These are phyloP conservation scores for Rhizopogon vulgaris DNA, from an alignment of 768 basidiomycete species.

Conservation along the genomic window DNA sequence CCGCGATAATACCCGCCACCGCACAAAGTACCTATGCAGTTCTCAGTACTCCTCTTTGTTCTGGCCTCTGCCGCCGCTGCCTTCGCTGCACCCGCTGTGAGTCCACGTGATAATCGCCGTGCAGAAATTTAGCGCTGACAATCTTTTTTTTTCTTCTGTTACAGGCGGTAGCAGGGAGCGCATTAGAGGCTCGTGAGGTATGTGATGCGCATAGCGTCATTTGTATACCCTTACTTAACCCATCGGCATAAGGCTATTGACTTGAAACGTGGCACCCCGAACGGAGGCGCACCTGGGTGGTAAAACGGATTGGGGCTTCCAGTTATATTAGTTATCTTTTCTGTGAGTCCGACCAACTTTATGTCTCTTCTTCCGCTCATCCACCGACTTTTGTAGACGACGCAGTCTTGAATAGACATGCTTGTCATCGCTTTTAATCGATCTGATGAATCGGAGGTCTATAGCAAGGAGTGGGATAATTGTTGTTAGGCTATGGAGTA, in stretches of 20 bases:
- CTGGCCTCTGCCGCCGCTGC: background rate
- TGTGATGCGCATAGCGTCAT: background rate
- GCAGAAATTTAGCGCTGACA: background rate
- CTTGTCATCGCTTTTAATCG: background rate
- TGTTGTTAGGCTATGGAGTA: background rate
- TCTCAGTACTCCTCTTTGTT: background rate
- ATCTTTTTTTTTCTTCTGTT: background rate
- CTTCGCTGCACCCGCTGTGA: slow-evolving; percentile 1
- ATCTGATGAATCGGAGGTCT: background rate
- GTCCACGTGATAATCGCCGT: background rate
- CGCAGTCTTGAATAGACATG: background rate
- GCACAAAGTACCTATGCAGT: background rate
- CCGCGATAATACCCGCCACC: background rate
- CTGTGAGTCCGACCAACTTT: background rate
- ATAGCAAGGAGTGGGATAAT: background rate
- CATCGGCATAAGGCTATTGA: background rate
- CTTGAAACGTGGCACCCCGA: background rate
- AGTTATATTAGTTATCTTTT: background rate
- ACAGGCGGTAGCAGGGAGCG: background rate
- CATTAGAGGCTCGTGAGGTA: background rate
- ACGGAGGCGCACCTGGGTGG: background rate
- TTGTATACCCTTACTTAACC: background rate
- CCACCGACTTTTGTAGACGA: background rate
- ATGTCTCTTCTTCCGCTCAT: background rate
- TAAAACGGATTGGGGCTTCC: background rate